Percentiles rank a stretch among this genome's conserved stretches.
phyloP scores from a whole-genome alignment of 208 protist species.

The Trypanosoma mega region DNA sequence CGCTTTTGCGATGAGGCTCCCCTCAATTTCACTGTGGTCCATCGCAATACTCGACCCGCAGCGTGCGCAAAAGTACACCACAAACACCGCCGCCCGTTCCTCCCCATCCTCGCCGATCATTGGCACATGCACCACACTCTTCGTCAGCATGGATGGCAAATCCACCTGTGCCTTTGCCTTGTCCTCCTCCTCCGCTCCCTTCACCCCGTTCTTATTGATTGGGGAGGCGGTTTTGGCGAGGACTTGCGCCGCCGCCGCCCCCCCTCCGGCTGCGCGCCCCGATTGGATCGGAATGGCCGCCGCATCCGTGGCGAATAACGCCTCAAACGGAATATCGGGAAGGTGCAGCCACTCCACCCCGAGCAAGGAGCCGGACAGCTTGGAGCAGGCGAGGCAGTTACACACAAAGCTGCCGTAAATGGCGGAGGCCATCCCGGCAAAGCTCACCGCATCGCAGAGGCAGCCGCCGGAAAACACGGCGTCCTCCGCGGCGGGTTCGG shows the following conservation, averaged over 20 bases:
- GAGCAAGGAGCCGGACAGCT: constrained; percentile 34
- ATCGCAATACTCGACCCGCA: constrained; percentile 64
- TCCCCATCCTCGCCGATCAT: constrained; percentile 1
- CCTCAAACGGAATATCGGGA: constrained; percentile 34
- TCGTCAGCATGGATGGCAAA: constrained; percentile 5
- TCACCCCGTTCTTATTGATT: constrained; percentile 3
- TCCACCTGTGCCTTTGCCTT: background rate
- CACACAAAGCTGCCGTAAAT: constrained; percentile 84
- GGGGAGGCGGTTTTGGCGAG: background rate
- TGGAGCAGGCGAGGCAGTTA: constrained; percentile 53
- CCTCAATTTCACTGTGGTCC: constrained; percentile 56
- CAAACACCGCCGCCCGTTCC: constrained; percentile 17
- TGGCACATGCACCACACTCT: constrained; percentile 15
- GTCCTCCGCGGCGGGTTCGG: constrained; percentile 12
- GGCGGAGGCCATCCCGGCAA: constrained; percentile 43
- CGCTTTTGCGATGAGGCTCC: constrained; percentile 52
- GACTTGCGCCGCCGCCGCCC: constrained; percentile 12
- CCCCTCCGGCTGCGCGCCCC: constrained; percentile 1
- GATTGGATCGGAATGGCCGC: background rate
- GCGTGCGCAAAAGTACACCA: constrained; percentile 53
- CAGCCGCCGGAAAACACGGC: constrained; percentile 47
- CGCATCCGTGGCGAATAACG: background rate
- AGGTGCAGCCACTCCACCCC: constrained; percentile 85
- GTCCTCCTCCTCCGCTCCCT: constrained; percentile 1
- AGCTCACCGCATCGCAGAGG: constrained; percentile 43